Evolutionary conservation across 1,284 basidiomycete genomes (phyloP).

Genomic region (Puccinia coronata): DNA sequence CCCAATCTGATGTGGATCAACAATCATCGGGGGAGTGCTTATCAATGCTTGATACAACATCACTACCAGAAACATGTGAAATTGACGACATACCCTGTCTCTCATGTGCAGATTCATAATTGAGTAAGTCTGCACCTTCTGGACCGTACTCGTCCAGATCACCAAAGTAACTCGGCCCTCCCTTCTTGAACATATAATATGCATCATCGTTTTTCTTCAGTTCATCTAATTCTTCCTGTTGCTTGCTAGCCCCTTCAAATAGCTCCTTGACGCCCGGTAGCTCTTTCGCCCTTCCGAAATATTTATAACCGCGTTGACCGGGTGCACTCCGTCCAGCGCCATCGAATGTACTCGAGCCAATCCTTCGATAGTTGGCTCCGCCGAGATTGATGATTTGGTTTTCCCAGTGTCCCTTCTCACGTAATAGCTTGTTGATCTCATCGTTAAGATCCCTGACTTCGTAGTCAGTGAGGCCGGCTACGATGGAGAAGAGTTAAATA

Average conservation of each 20-base stretch:
- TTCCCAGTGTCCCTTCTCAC: conserved; percentile 97
- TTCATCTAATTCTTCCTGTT: conserved; percentile 79
- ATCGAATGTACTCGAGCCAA: conserved; percentile 79
- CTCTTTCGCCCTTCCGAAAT: conserved; percentile 95
- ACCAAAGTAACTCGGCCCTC: conserved; percentile 86
- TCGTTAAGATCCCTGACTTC: conserved; percentile 96
- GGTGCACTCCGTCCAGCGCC: conserved; percentile 93
- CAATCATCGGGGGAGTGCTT: no score
- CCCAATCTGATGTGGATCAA: conserved; percentile 79
- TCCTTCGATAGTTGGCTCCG: conserved; percentile 92
- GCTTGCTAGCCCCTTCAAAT: conserved; percentile 72
- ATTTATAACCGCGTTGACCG: conserved; percentile 98
- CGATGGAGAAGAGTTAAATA: background rate
- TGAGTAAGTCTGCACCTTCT: conserved; percentile 63
- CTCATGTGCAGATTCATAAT: conserved; percentile 72
- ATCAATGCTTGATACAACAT: no score
- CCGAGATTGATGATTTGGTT: conserved; percentile 92
- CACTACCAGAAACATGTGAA: conserved; percentile 7
- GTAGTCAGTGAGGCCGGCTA: conserved; percentile 89
- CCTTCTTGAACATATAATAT: conserved; percentile 68
- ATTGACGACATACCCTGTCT: conserved; percentile 61
- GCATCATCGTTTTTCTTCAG: conserved; percentile 75
- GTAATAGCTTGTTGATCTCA: conserved; percentile 92
- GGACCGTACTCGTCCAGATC: conserved; percentile 83
- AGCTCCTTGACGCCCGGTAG: conserved; percentile 93